These are phyloP conservation scores for Fennellomyces sp. DNA, from an alignment of 371 early-diverging fungal genomes.

Conservation along the genomic window DNA sequence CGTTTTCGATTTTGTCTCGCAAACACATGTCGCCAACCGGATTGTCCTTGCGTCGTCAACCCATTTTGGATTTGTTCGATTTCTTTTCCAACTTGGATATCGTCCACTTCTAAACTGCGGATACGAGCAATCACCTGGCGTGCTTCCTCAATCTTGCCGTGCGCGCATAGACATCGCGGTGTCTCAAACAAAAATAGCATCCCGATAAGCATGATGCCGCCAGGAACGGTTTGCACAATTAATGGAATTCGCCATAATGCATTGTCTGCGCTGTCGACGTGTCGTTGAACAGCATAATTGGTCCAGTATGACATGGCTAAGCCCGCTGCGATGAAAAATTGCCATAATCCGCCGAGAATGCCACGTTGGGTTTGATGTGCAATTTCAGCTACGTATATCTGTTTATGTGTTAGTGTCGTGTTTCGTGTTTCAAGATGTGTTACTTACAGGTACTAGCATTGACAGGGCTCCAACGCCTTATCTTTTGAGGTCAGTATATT, in stretches of 20 bases:
- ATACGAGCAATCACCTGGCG: slow-evolving; percentile 79
- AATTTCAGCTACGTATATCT: slow-evolving; percentile 42
- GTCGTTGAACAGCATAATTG: slow-evolving; percentile 28
- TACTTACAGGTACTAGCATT: slow-evolving; percentile 33
- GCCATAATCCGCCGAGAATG: slow-evolving; percentile 32
- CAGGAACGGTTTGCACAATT: slow-evolving; percentile 30
- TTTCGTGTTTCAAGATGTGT: neutral
- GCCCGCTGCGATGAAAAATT: slow-evolving; percentile 39
- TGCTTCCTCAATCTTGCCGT: slow-evolving; percentile 44
- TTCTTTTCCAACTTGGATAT: slow-evolving; percentile 77
- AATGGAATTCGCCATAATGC: slow-evolving; percentile 42
- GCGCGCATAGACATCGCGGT: slow-evolving; percentile 47
- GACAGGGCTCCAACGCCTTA: slow-evolving; percentile 33
- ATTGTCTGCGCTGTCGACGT: slow-evolving; percentile 16
- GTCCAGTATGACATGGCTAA: slow-evolving; percentile 41
- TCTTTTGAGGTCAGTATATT: neutral
- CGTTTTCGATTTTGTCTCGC: slow-evolving; percentile 15
- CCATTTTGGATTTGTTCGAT: slow-evolving; percentile 34
- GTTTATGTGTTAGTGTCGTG: neutral
- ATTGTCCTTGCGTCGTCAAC: neutral
- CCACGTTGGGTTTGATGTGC: slow-evolving; percentile 36
- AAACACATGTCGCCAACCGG: slow-evolving; percentile 13
- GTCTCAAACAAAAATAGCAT: slow-evolving; percentile 41
- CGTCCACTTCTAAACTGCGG: slow-evolving; percentile 72
- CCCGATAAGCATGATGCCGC: slow-evolving; percentile 38